Base-by-base conservation (phyloP, 1,284 basidiomycete genomes). In the Cronartium quercuum region DNA sequence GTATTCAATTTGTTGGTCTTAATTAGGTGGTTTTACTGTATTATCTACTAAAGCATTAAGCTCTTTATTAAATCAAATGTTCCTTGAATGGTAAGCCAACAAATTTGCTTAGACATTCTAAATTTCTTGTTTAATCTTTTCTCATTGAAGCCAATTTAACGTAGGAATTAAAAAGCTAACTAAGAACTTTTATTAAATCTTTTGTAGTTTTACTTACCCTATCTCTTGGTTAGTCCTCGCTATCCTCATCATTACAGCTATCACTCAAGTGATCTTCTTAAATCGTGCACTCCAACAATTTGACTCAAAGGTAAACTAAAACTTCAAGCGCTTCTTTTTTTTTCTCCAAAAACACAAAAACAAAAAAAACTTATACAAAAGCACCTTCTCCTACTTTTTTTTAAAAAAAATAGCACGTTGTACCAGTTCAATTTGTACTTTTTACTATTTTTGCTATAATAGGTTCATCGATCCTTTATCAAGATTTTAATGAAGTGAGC, bases 381-480 rank as follows among this genome's bases (percentile, higher is more conserved):
- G 29, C 38, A n/a, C 29, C 29, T 42, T 51, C 37, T 12, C n/a
- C 34, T 24, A 37, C 12, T 55, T n/a, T 57, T 12, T 55, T 40
- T 35, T 34, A 34, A 47, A n/a, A 24, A 21, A 5, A 55, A 58
- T 37, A 92, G 89, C 87, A 90, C 68, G 93, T 95, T 41, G 92
- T 95, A 76, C 95, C 95, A 1, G 89, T 90, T 13, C 94, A 97
- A 84, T 98, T 97, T 82, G 93, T 96, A 55, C 86, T 95, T 76
- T 86, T 86, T 78, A 84, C 85, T 0, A 78, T 84, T 42, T 90
- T 89, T 55, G 92, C 92, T 3, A 95, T 98, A 78, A 84, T 92
- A 61, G 94, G 94, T 34, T 94, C 91, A 3, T 92, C 93, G 0
- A 90, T 98, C 24, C 86, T 98, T 2, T 98, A 95, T 81, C 89